Base-by-base conservation (phyloP, 352 stramenopile genomes). In the Phytophthora melonis region DNA sequence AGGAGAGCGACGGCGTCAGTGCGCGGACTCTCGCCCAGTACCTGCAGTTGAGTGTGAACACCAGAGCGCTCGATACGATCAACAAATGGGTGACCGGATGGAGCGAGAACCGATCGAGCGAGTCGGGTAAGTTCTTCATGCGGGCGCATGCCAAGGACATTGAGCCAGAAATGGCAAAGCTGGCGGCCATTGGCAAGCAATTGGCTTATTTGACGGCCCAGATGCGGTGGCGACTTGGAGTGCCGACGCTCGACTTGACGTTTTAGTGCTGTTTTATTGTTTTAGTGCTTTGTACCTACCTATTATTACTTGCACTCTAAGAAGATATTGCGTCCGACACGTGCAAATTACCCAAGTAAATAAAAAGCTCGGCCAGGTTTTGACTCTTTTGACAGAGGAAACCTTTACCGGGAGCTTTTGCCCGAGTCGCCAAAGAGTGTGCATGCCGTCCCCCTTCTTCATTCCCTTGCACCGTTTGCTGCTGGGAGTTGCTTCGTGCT, bases 71-170 rank as follows among this genome's bases (percentile, higher is more conserved):
- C n/a, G 19, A 62, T 19, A 64, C 53, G 32, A 76, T 76, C 18
- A 13, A 70, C 19, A 18, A 41, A 6, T 76, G 67, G 45, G 25
- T 34, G 13, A n/a, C 23, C 14, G 53, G 61, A 16, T 79, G 72
- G 72, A 54, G n/a, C n/a, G n/a, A 21, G 3, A 32, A 53, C 32
- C 11, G 57, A 10, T 73, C 69, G 27, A 73, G 45, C 1, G 45
- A 70, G 8, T 39, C 56, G 32, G 63, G 67, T 23, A 79, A 73
- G 27, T 76, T 70, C 56, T 79, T 79, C 50, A 52, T 79, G n/a
- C 70, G 61, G 34, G 41, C 45, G 10, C 30, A 70, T 6, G 54
- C 61, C 3, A 52, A 60, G 1, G 65, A 66, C 4, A 72, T 79
- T 7, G 41, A 73, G 34, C 19, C 3, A 27, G 16, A 66, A 16